Conservation (phyloP, 352 stramenopile species). For the Phytophthora sojae region DNA sequence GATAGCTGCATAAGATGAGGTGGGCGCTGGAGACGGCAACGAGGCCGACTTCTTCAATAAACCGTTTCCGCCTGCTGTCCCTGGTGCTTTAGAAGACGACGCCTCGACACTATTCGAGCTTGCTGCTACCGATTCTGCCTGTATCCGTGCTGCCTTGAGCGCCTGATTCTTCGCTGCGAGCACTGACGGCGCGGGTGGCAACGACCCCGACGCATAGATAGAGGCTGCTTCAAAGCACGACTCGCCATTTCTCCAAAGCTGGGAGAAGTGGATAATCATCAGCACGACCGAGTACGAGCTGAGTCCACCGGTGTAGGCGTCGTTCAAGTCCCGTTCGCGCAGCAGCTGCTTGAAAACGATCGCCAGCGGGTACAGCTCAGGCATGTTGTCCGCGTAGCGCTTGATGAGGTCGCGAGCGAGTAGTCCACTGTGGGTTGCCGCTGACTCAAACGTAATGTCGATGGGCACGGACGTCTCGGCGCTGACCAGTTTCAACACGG, state of each 20-base stretch:
- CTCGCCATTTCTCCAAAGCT: slow-evolving; percentile 71
- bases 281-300: slow-evolving; percentile 94
- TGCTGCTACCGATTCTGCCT: slow-evolving; percentile 5
- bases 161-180: slow-evolving; percentile 36
- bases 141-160: slow-evolving; percentile 35
- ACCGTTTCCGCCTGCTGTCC: slow-evolving; percentile 2
- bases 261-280: slow-evolving; percentile 91
- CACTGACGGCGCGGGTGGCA: slow-evolving; percentile 44
- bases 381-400: slow-evolving; percentile 81
- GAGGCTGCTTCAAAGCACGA: slow-evolving; percentile 61
- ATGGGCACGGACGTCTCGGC: slow-evolving; percentile 80
- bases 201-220: slow-evolving; percentile 70
- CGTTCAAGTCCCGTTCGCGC: slow-evolving; percentile 89
- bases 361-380: slow-evolving; percentile 88
- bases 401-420: slow-evolving; percentile 88
- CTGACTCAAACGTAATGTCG: slow-evolving; percentile 88
- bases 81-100: slow-evolving; percentile 8
- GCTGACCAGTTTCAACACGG: slow-evolving; percentile 85
- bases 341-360: slow-evolving; percentile 93
- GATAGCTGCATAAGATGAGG: slow-evolving; percentile 73
- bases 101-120: slow-evolving; percentile 8
- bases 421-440: slow-evolving; percentile 82
- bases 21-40: slow-evolving; percentile 27
- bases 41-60: slow-evolving; percentile 27
- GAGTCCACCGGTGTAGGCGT: slow-evolving; percentile 91